Evolutionary conservation across 1,284 basidiomycete genomes (phyloP), one percentile per base, ranked within the genome.

Genomic region (Cryptococcus jaspeensis): DNA sequence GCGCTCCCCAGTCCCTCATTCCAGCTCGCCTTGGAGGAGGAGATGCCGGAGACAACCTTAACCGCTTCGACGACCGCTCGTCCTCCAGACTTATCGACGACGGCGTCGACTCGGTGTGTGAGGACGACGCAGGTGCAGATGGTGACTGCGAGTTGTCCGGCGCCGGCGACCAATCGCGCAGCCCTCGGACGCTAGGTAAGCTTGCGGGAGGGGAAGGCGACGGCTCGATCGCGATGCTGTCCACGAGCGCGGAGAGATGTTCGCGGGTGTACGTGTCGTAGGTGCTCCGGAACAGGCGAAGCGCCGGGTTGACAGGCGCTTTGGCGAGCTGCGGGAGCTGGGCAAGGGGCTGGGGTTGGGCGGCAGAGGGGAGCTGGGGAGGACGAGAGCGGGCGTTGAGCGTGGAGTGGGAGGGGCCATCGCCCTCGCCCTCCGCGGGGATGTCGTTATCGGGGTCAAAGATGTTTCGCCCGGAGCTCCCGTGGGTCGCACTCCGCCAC

Each of bases 221-320:
- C 1, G 62, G 61, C 61, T 89, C 87, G 40, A 89, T 81, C 22
- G 86, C 89, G 62, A 92, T 92, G 12, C 87, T 91, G 66, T 95
- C 92, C 1, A 93, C 90, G 74, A 97, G 84, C 1, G 89, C 90
- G 1, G 89, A 90, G 48, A 97, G 84, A 72, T 95, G 90, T 43
- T 94, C 89, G 38, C 91, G 85, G 2, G 92, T 96, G 71, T 89
- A 92, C 0, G 93, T 94, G 75, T 97, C 93, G 72, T 95, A 95
- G 3, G 69, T 71, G 60, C 92, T 89, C 67, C 92, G 88, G 79
- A 96, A 96, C 36, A 95, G 81, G 5, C 87, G 87, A 8, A 93
- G 82, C 15, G 85, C 86, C 4, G 88, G 84, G 68, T 90, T 88
- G 32, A 37, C 16, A 20, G 32, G 35, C n/a, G 22, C n/a, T 18